phyloP scores from a whole-genome alignment of 1,139 yeast genomes.

The Blastobotrys niveus region DNA sequence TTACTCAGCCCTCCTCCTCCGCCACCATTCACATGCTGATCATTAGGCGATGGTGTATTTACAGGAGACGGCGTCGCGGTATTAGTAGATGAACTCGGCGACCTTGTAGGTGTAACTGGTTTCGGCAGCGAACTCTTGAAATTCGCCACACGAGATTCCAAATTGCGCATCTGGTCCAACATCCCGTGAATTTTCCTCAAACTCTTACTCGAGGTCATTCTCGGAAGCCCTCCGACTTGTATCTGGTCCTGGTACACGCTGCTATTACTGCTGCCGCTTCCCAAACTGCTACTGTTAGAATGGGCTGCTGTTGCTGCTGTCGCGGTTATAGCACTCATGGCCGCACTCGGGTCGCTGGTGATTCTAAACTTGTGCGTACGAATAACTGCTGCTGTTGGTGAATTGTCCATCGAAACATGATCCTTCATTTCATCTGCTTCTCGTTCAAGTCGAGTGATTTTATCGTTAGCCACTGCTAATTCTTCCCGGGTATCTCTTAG shows the following conservation, averaged over 20 bases:
- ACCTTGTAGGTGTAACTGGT: slow-evolving; percentile 19
- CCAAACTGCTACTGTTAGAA: slow-evolving; percentile 1
- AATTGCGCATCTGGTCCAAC: slow-evolving; percentile 30
- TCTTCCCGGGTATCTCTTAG: slow-evolving; percentile 34
- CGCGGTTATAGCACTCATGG: slow-evolving; percentile 13
- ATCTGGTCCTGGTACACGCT: too few relatives aligned
- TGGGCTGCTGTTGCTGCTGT: slow-evolving; percentile 12
- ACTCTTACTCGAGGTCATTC: slow-evolving; percentile 29
- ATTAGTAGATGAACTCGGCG: slow-evolving; percentile 10
- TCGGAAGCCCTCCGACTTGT: slow-evolving; percentile 16
- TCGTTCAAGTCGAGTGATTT: slow-evolving; percentile 13
- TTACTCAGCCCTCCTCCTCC: background rate
- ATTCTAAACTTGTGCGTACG: slow-evolving; percentile 11
- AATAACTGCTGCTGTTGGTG: slow-evolving; percentile 8
- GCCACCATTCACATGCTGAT: background rate
- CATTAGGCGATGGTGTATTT: background rate
- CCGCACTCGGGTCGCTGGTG: slow-evolving; percentile 16
- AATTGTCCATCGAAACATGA: background rate
- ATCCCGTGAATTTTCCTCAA: slow-evolving; percentile 34
- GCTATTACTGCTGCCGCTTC: slow-evolving; percentile 5
- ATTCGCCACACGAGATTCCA: slow-evolving; percentile 32
- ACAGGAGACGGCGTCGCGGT: slow-evolving; percentile 8
- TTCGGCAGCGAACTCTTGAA: slow-evolving; percentile 31
- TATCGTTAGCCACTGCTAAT: slow-evolving; percentile 23
- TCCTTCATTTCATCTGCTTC: slow-evolving; percentile 7